A percentile compares a stretch with the other conserved stretches of the same genome.
Conservation (phyloP, 495 filamentous ascomycete genomes). For the Parathielavia appendiculata region DNA sequence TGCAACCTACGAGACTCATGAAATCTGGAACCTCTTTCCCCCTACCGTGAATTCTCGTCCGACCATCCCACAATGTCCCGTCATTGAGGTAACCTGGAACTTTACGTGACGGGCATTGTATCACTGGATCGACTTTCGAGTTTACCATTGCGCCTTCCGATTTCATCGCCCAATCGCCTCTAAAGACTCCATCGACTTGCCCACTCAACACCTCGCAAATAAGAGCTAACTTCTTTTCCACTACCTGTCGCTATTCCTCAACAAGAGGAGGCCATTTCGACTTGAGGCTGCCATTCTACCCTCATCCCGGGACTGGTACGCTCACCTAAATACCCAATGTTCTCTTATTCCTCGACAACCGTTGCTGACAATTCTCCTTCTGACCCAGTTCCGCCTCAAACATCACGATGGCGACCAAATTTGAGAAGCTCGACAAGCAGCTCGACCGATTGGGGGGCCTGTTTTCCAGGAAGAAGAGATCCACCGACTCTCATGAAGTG, state of each 20-base stretch:
- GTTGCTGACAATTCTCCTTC: background rate
- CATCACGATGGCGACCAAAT: slow-evolving; percentile 22
- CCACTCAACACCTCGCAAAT: background rate
- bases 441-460: slow-evolving; percentile 31
- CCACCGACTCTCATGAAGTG: background rate
- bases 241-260: too few species aligned
- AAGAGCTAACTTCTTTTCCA: background rate
- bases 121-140: slow-evolving; percentile 12
- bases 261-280: too few species aligned
- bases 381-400: background rate
- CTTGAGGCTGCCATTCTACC: background rate
- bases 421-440: slow-evolving; percentile 27
- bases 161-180: background rate
- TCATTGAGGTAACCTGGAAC: too few species aligned
- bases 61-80: slow-evolving; percentile 8
- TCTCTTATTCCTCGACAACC: background rate
- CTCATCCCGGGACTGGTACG: too few species aligned
- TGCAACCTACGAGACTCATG: slow-evolving; percentile 3
- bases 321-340: too few species aligned
- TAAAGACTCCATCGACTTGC: background rate
- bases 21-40: background rate
- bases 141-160: background rate
- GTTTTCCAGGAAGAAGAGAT: slow-evolving; percentile 28
- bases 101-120: slow-evolving; percentile 16
- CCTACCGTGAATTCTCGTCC: slow-evolving; percentile 9